Conservation (phyloP, 2,329 filamentous ascomycete genomes). For the Aaosphaeria pasadenensis region DNA sequence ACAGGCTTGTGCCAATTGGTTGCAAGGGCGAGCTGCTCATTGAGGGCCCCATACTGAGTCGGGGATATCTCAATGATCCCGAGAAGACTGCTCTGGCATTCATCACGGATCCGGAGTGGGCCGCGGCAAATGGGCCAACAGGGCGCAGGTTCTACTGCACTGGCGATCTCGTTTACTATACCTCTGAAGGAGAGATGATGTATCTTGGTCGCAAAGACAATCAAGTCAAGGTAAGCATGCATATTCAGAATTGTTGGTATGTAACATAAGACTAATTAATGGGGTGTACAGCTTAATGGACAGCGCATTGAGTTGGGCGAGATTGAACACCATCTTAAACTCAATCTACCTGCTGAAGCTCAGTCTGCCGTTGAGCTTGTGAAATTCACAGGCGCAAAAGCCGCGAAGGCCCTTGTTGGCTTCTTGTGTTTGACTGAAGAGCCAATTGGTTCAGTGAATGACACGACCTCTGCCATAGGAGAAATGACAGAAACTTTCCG, state of each 20-base stretch:
- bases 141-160: constrained; percentile 30
- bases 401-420: constrained; percentile 23
- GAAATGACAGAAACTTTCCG: constrained; percentile 19
- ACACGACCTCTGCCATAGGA: constrained; percentile 17
- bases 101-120: constrained; percentile 28
- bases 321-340: constrained; percentile 43
- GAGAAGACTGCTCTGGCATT: constrained; percentile 29
- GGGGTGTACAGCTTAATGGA: constrained; percentile 35
- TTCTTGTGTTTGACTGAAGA: constrained; percentile 23
- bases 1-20: constrained; percentile 30
- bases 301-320: constrained; percentile 46
- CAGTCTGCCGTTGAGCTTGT: constrained; percentile 46
- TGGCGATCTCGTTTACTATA: constrained; percentile 32
- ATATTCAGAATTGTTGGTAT: neutral
- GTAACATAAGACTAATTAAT: neutral
- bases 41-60: constrained; percentile 32
- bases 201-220: constrained; percentile 35
- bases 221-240: constrained; percentile 28
- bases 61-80: constrained; percentile 32
- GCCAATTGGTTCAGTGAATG: constrained; percentile 13
- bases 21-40: constrained; percentile 33
- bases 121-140: constrained; percentile 10
- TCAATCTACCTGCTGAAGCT: constrained; percentile 32
- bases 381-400: constrained; percentile 21
- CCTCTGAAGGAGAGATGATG: constrained; percentile 30